Evolutionary conservation across 1,284 basidiomycete species (phyloP).

Genomic region (Heterobasidion occidentale): DNA sequence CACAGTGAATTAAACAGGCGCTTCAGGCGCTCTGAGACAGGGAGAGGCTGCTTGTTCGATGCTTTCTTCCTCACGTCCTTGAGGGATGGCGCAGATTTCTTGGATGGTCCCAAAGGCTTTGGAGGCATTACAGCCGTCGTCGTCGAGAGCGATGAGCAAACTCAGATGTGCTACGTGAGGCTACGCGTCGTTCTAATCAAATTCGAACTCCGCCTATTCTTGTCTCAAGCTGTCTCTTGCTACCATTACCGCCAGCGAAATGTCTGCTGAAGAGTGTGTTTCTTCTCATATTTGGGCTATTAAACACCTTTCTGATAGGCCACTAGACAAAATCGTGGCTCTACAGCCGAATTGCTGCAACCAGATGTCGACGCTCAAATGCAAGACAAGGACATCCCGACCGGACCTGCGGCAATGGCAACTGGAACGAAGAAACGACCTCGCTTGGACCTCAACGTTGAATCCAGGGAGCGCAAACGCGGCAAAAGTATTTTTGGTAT

Average conservation of each 20-base stretch:
- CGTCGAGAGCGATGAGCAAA: background rate
- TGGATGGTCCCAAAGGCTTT: background rate
- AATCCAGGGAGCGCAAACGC: conserved; percentile 55
- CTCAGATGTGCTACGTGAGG: background rate
- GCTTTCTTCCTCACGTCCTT: conserved; percentile 8
- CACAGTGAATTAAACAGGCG: conserved; percentile 72
- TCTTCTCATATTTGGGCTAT: background rate
- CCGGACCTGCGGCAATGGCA: conserved; percentile 17
- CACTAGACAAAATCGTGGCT: conserved; percentile 4
- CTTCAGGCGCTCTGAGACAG: conserved; percentile 54
- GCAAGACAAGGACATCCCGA: conserved; percentile 19
- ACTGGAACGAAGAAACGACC: conserved; percentile 50
- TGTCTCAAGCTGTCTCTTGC: conserved; percentile 4
- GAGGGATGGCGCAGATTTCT: background rate
- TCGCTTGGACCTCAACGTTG: conserved; percentile 54
- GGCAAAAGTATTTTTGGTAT: conserved; percentile 81
- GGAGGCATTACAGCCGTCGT: background rate
- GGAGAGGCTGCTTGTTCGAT: conserved; percentile 39
- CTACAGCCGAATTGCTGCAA: conserved; percentile 13
- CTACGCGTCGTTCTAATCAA: background rate
- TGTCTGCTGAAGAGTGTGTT: conserved; percentile 49
- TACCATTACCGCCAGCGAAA: conserved; percentile 17
- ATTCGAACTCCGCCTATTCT: conserved; percentile 8
- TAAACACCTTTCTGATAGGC: background rate
- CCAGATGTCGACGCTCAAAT: conserved; percentile 23